phyloP scores from a whole-genome alignment of 2,329 filamentous ascomycete species.

The Aspergillus udagawae region DNA sequence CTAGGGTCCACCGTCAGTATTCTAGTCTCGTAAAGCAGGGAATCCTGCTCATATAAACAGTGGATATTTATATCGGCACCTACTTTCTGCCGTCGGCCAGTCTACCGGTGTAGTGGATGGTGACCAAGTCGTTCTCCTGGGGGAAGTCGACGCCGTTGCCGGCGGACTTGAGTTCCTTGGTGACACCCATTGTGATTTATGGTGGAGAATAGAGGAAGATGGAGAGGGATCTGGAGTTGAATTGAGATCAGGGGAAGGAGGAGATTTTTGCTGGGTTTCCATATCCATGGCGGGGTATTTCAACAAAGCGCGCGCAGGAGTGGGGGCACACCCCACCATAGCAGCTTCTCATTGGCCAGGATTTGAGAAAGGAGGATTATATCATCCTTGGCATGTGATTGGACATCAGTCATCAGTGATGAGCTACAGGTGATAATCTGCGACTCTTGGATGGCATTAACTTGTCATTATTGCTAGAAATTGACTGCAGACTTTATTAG shows the following conservation, averaged over 20 bases:
- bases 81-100: constrained; percentile 73
- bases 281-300: not conserved
- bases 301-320: not conserved
- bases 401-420: not conserved
- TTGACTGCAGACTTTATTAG: too few relatives aligned
- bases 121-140: constrained; percentile 66
- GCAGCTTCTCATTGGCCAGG: not conserved
- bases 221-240: not conserved
- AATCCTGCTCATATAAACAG: not conserved
- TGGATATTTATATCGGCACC: constrained; percentile 28
- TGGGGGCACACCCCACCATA: not conserved
- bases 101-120: constrained; percentile 88
- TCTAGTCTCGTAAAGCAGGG: not conserved
- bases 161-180: constrained; percentile 58
- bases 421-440: too few relatives aligned
- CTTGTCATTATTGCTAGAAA: not conserved
- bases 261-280: not conserved
- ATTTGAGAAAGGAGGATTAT: not conserved
- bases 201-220: not conserved
- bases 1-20: constrained; percentile 42
- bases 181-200: constrained; percentile 61
- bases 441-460: not conserved
- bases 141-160: constrained; percentile 63
- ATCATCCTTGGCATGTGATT: not conserved
- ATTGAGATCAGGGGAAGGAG: not conserved